Base-by-base conservation (phyloP, 768 basidiomycete species). In the Neoboletus brunneissimus region DNA sequence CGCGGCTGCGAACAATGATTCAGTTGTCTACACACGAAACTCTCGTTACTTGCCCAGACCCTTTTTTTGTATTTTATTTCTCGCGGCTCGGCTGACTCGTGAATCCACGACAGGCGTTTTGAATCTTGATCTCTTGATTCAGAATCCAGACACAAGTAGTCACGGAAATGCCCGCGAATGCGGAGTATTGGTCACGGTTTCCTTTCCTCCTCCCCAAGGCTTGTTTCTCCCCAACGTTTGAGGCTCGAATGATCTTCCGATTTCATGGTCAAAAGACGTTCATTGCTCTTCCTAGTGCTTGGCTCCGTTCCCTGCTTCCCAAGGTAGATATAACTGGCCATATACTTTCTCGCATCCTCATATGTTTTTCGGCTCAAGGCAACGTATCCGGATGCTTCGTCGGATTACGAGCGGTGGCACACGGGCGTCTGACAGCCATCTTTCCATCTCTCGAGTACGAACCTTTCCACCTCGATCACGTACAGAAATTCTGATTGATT, bases 111-210 rank as follows among this genome's bases (percentile, higher is more conserved):
- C 40, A 40, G 54, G 9, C 9, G 53, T 58, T 40, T 56, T 60
- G 25, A 25, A 25, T 25, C 25, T 25, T 25, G 49, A 42, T 58
- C 38, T 54, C 10, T 42, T 56, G 55, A 60, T 45, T 45, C 55
- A 35, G 34, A 34, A 5, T 34, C 34, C 13, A 41, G 38, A 49
- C 41, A 43, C 57, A 45, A 18, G 54, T 41, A 42, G 38, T 11
- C 58, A 51, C 62, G 63, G 62, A 37, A 51, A 67, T 51, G 53
- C 45, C 66, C 66, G 61, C 43, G 45, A 46, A 37, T 43, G 29
- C 29, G 18, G 13, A 8, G 22, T 5, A 18, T 31, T 51, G 54
- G 52, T 40, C 31, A 29, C 52, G 35, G 51, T 53, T 51, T 47
- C 41, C 44, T 48, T 49, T 29, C 42, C 35, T 51, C 48, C 27